These are phyloP conservation scores for Hypoxylon sp. DNA, from an alignment of 2,329 filamentous ascomycete genomes.

Conservation along the genomic window DNA sequence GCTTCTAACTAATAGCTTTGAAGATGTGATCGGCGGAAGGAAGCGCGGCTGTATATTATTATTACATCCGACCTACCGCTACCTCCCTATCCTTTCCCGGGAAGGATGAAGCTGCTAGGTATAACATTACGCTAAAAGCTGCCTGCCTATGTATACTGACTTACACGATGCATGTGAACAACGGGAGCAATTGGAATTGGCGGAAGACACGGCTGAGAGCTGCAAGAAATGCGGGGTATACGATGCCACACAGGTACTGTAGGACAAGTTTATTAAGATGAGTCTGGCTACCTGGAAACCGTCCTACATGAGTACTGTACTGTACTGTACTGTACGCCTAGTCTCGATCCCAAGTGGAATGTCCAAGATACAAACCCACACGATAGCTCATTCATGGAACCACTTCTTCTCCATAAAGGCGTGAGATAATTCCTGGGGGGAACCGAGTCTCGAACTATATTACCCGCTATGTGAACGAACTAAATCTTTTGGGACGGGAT, in stretches of 20 bases:
- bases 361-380: neutral
- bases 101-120: too few species aligned
- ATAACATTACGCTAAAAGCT: slow-evolving; percentile 13
- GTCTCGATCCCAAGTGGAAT: neutral
- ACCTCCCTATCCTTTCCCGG: too few species aligned
- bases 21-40: slow-evolving; percentile 9
- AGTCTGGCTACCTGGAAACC: too few species aligned
- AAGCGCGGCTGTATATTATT: neutral
- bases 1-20: slow-evolving; percentile 17
- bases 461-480: too few species aligned
- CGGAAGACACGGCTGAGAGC: slow-evolving; percentile 4
- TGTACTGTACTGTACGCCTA: too few species aligned
- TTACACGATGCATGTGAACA: neutral
- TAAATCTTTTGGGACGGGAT: too few species aligned
- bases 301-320: too few species aligned
- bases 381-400: neutral
- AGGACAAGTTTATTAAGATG: too few species aligned
- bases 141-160: slow-evolving; percentile 4
- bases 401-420: neutral
- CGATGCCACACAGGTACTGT: neutral
- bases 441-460: neutral
- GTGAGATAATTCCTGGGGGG: neutral
- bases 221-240: slow-evolving; percentile 12
- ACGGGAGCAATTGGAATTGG: neutral
- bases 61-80: too few species aligned